These are phyloP conservation scores for Fusarium sp. DNA, from an alignment of 2,329 filamentous ascomycete genomes.

Conservation along the genomic window DNA sequence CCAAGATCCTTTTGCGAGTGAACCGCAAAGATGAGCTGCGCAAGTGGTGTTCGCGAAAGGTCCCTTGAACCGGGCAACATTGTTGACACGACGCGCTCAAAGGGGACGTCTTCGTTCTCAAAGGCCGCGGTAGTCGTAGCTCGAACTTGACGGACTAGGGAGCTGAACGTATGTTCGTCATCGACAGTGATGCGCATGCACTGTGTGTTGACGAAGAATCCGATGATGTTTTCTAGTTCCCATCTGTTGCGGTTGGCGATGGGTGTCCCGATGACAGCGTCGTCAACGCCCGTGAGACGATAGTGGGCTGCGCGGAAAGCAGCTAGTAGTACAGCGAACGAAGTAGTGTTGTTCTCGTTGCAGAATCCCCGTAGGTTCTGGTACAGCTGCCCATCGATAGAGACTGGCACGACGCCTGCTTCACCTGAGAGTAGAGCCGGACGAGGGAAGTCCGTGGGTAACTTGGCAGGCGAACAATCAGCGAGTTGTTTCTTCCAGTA, in stretches of 20 bases:
- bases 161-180: conserved; percentile 19
- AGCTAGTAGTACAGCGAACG: conserved; percentile 31
- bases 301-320: conserved; percentile 41
- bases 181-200: conserved; percentile 36
- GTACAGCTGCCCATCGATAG: conserved; percentile 15
- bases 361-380: conserved; percentile 13
- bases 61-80: not conserved
- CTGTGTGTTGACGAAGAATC: conserved; percentile 42
- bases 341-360: not conserved
- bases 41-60: not conserved
- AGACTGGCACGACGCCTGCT: not conserved
- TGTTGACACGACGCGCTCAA: conserved; percentile 7
- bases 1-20: conserved; percentile 35
- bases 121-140: not conserved
- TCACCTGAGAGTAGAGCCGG: conserved; percentile 23
- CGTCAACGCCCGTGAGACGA: conserved; percentile 37
- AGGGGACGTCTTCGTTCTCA: conserved; percentile 6
- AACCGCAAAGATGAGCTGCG: conserved; percentile 10
- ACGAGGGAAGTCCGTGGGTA: conserved; percentile 25
- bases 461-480: conserved; percentile 21
- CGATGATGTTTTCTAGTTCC: conserved; percentile 34
- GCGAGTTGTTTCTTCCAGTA: conserved; percentile 38
- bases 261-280: conserved; percentile 34
- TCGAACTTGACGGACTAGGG: conserved; percentile 21
- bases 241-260: conserved; percentile 29